phyloP scores from a whole-genome alignment of 192 early-diverging fungal genomes.

The Gorgonomyces haynaldii region DNA sequence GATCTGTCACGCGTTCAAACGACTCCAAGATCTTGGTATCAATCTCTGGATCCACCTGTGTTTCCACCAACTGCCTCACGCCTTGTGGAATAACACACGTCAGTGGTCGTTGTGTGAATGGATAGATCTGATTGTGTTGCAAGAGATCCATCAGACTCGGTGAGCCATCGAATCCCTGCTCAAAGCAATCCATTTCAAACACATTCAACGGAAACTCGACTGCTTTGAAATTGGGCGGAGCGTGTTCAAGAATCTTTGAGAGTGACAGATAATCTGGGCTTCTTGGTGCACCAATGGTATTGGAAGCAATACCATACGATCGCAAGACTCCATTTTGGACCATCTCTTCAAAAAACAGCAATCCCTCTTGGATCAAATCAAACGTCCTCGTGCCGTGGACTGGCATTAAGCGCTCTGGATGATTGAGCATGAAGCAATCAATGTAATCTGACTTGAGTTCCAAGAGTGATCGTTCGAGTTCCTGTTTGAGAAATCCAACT shows the following conservation, averaged over 20 bases:
- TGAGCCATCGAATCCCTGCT: constrained; percentile 17
- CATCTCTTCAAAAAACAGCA: constrained; percentile 51
- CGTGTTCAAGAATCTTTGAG: constrained; percentile 28
- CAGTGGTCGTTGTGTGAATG: constrained; percentile 62
- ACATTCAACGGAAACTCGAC: constrained; percentile 65
- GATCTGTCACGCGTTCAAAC: constrained; percentile 34
- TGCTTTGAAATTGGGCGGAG: constrained; percentile 39
- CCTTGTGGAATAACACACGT: constrained; percentile 47
- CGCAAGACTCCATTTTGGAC: constrained; percentile 47
- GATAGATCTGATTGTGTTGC: constrained; percentile 44
- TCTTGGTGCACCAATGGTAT: constrained; percentile 43
- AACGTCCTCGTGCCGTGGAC: constrained; percentile 20
- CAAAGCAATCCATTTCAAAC: constrained; percentile 53
- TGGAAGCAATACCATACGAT: constrained; percentile 59
- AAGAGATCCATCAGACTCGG: constrained; percentile 13
- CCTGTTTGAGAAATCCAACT: too few species aligned
- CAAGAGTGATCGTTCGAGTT: too few species aligned
- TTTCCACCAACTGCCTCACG: constrained; percentile 12
- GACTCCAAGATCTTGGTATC: constrained; percentile 15
- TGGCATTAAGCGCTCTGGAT: constrained; percentile 61
- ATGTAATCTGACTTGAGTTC: too few species aligned
- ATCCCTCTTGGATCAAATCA: constrained; percentile 36
- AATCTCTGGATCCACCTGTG: constrained; percentile 15
- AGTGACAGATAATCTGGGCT: constrained; percentile 53
- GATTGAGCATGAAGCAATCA: constrained; percentile 67